phyloP scores from a whole-genome alignment of 306 rosid genomes.

The Argentina anserina region DNA sequence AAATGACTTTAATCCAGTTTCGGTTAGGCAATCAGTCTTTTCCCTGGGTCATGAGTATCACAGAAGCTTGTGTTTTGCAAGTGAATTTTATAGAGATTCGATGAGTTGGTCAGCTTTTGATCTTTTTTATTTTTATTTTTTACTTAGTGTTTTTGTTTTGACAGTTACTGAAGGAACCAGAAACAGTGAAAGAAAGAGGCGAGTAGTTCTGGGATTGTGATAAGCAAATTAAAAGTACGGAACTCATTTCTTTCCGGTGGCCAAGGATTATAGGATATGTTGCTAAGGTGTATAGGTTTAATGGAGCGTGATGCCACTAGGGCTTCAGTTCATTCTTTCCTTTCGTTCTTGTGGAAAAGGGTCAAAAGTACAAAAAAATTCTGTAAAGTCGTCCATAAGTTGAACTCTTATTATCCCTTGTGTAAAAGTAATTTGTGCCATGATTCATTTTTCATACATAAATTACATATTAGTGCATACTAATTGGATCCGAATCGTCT shows the following conservation, averaged over 20 bases:
- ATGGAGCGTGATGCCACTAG: neutral
- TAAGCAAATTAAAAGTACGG: neutral
- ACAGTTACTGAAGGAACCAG: neutral
- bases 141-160: too few species aligned
- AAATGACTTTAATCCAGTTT: too few species aligned
- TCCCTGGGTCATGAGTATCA: neutral
- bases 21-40: too few species aligned
- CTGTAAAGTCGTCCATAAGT: too few species aligned
- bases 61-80: neutral
- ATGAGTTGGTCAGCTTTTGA: neutral
- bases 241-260: neutral
- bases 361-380: too few species aligned
- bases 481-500: too few species aligned
- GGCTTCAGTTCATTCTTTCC: neutral
- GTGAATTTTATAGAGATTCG: neutral
- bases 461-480: too few species aligned
- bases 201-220: neutral
- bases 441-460: too few species aligned
- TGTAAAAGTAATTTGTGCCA: too few species aligned
- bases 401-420: too few species aligned
- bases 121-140: neutral
- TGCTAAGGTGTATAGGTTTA: neutral
- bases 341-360: too few species aligned
- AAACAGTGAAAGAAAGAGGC: neutral
- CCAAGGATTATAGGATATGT: neutral